Evolutionary conservation across 192 early-diverging fungal species (phyloP).

Genomic region (Coemansia sp.): DNA sequence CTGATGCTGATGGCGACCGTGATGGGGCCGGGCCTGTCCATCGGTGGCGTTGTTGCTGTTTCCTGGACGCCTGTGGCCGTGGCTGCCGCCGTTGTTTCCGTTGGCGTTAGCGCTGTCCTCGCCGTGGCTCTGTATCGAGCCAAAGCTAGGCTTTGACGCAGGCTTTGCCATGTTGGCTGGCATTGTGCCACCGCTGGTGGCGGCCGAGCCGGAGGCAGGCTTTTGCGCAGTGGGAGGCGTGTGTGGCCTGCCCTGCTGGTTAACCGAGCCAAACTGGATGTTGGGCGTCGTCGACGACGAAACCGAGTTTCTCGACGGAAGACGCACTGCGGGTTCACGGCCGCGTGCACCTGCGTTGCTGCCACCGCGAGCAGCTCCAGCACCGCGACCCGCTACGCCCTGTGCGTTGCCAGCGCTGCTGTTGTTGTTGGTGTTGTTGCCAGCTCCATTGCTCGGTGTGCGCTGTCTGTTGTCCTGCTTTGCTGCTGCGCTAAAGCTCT

Average conservation of each 20-base stretch:
- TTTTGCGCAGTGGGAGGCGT: constrained; percentile 37
- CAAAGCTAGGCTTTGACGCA: constrained; percentile 52
- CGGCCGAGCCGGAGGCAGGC: constrained; percentile 8
- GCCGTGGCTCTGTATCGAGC: constrained; percentile 34
- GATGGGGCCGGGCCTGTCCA: constrained; percentile 16
- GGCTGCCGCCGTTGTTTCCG: constrained; percentile 11
- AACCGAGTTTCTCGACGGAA: constrained; percentile 45
- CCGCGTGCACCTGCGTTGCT: constrained; percentile 23
- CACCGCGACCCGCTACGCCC: constrained; percentile 16
- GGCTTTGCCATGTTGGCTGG: constrained; percentile 36
- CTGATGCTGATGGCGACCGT: constrained; percentile 23
- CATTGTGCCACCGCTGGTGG: constrained; percentile 51
- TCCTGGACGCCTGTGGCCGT: constrained; percentile 1
- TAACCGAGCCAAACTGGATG: constrained; percentile 58
- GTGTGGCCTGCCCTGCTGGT: constrained; percentile 42
- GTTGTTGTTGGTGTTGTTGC: constrained; percentile 17
- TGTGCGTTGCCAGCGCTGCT: neutral
- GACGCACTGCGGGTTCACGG: constrained; percentile 41
- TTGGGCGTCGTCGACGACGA: constrained; percentile 30
- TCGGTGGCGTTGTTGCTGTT: constrained; percentile 14
- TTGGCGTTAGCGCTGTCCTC: constrained; percentile 12
- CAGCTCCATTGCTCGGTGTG: constrained; percentile 31
- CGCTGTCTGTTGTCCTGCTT: constrained; percentile 30
- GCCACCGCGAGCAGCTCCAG: constrained; percentile 9
- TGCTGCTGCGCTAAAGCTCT: constrained; percentile 24